Base-by-base conservation (phyloP, 176 grass and related monocot species). In the Eremochloa ophiuroides region DNA sequence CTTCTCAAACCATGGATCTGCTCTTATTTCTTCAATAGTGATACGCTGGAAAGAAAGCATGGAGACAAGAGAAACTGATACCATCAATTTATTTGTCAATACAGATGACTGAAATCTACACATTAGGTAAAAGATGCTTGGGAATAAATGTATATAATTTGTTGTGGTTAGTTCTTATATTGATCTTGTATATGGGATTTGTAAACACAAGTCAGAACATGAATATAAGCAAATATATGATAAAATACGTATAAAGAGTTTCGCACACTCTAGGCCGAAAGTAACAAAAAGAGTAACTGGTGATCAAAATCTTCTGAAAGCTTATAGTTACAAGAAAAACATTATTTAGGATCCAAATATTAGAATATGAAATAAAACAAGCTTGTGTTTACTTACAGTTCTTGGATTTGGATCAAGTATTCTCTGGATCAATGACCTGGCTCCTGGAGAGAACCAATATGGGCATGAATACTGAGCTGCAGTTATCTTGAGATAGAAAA, bases 341-440 rank as follows among this genome's bases (percentile, higher is more conserved):
- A 62, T 51, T 44, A n/a, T 30, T 43, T 18, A 25, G 75, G 35
- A 82, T 66, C 77, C 69, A 85, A 83, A 58, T 81, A 74, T 17
- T 37, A 56, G 12, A 87, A 67, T 27, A 73, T 80, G 28, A 30
- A 74, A 74, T 35, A 7, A 64, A 75, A 84, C 4, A 61, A 64
- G 16, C 17, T 30, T 12, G 30, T 69, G 39, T 39, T 70, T 69
- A 91, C 95, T 95, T 81, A 98, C 96, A 87, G 83, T 87, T 83
- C 71, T 88, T 82, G 96, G 96, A 88, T 88, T 91, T 72, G 93
- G 91, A 88, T 99, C 87, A 66, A 99, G 88, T 75, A 99, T 91
- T 88, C 69, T 84, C 41, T 75, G 74, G 82, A 99, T 90, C 80
- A 99, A 71, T 80, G 85, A 88, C 12, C 71, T 95, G 38, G 85